Base-by-base conservation (phyloP, 768 basidiomycete genomes). In the Phylloporus sp. region DNA sequence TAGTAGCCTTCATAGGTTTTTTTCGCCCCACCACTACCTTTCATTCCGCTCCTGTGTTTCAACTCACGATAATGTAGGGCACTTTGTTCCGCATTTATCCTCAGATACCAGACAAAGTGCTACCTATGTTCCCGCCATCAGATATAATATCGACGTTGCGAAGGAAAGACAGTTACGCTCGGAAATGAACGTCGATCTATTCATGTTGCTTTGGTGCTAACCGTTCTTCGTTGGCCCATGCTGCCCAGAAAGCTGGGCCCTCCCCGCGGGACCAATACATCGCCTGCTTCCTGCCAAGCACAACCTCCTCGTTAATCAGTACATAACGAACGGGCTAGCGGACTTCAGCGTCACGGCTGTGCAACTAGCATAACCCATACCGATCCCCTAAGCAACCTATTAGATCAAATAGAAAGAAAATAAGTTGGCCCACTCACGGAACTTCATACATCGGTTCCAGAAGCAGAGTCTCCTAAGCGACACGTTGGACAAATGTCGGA, bases 391-490 rank as follows among this genome's bases (percentile, higher is more conserved):
- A 42, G 47, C 23, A 27, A 34, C 14, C 34, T 6, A 26, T 57
- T 17, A 52, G 38, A 37, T 42, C 23, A 26, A 39, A 24, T 27
- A 11, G 8, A 48, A 31, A 13, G 31, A 38, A 23, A 44, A 27
- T 49, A 50, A 33, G 35, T 34, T n/a, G n/a, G 43, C 20, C 29
- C 38, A 46, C 85, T 79, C 66, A 88, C 84, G 90, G 90, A 37
- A 84, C 84, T 71, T 91, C 87, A 60, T 90, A 95, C 93, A 96
- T 96, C 0, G 90, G 75, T 39, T 97, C 91, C 38, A 94, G 71
- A 40, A 98, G 69, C 3, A 94, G 63, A 18, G 75, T 64, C 69
- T 96, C 94, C 88, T 90, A 34, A 28, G 22, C 11, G 10, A 35
- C 32, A 18, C 20, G 23, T 49, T 34, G 48, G 48, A 33, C 23